Evolutionary conservation across 1,139 yeast genomes (phyloP).

Genomic region (Blastobotrys illinoisensis): DNA sequence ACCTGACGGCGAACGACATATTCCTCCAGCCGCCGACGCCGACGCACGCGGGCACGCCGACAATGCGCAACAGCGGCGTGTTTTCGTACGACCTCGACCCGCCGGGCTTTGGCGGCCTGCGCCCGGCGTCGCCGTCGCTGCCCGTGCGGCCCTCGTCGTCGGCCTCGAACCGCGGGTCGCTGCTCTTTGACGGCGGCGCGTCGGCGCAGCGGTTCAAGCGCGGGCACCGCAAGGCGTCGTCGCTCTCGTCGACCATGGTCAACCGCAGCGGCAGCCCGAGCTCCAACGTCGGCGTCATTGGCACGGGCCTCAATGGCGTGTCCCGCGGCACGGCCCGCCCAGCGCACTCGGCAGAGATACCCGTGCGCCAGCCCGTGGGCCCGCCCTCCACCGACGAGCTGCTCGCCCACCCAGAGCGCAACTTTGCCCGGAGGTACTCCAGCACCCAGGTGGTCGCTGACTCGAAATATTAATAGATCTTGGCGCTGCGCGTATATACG

Average conservation of each 20-base stretch:
- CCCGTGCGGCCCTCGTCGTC: slow-evolving; percentile 27
- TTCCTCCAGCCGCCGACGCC: background rate
- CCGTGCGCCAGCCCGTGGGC: slow-evolving; percentile 30
- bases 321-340: background rate
- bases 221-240: slow-evolving; percentile 28
- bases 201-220: slow-evolving; percentile 16
- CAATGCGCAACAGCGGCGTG: background rate
- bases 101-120: slow-evolving; percentile 1
- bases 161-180: slow-evolving; percentile 18
- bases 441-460: background rate
- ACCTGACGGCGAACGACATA: background rate
- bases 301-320: slow-evolving; percentile 10
- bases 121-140: slow-evolving; percentile 24
- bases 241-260: slow-evolving; percentile 19
- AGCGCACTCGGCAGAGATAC: slow-evolving; percentile 14
- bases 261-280: background rate
- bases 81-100: background rate
- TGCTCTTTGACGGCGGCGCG: slow-evolving; percentile 6
- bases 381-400: slow-evolving; percentile 32
- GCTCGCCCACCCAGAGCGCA: slow-evolving; percentile 15
- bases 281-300: slow-evolving; percentile 15
- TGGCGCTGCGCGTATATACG: background rate
- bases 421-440: slow-evolving; percentile 15
- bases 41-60: background rate
- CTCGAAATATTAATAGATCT: background rate